Evolutionary conservation across 257 asterid genomes (phyloP).

Genomic region (Solanum piurae): DNA sequence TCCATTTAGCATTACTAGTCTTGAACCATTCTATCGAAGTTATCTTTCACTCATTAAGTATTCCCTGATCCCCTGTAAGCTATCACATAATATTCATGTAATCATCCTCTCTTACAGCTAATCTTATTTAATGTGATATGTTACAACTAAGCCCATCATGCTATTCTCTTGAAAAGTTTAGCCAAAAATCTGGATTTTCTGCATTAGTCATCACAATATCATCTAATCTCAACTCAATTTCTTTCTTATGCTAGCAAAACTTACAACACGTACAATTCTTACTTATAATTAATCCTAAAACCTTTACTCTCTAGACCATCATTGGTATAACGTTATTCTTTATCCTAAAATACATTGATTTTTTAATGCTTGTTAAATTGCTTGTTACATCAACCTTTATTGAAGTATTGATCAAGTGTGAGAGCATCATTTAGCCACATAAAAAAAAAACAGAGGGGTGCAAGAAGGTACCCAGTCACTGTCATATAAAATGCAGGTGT

Average conservation of each 20-base stretch:
- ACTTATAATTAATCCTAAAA: not conserved
- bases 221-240: not conserved
- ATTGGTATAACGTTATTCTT: not conserved
- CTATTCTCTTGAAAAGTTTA: not conserved
- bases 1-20: not conserved
- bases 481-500: conserved; percentile 94
- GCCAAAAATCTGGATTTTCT: not conserved
- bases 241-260: not conserved
- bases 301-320: not conserved
- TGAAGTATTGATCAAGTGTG: not conserved
- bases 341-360: not conserved
- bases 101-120: not conserved
- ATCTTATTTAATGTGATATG: not conserved
- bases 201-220: not conserved
- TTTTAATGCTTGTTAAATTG: not conserved
- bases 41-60: not conserved
- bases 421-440: not conserved
- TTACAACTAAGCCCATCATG: not conserved
- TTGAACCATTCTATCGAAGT: not conserved
- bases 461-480: conserved; percentile 80
- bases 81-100: not conserved
- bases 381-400: not conserved
- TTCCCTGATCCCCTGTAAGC: not conserved
- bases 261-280: not conserved
- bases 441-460: not conserved